phyloP scores from a whole-genome alignment of 257 asterid species.

The Agastache rugosa region DNA sequence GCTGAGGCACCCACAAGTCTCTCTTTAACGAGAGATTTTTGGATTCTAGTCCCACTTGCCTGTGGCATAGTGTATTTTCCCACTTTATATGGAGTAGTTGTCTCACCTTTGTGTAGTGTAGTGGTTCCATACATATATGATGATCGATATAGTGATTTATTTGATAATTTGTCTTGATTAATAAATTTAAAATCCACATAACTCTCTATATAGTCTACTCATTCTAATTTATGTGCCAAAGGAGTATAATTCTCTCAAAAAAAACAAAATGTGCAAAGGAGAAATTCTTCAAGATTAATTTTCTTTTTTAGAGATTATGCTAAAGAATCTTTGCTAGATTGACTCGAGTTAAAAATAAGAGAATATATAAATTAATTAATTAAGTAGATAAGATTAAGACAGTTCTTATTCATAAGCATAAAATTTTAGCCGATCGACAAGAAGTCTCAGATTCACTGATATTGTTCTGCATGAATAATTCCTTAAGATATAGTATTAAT shows the following conservation, averaged over 20 bases:
- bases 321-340: constrained; percentile 33
- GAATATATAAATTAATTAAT: constrained; percentile 30
- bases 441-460: constrained; percentile 44
- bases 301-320: constrained; percentile 7
- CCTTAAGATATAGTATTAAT: constrained; percentile 29
- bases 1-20: too few species aligned
- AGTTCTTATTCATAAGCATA: constrained; percentile 35
- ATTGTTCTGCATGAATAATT: constrained; percentile 37
- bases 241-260: too few species aligned
- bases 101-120: too few species aligned
- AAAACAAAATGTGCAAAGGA: too few species aligned
- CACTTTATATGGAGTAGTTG: too few species aligned
- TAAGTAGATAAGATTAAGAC: constrained; percentile 35
- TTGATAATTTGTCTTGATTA: too few species aligned
- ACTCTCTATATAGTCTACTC: neutral
- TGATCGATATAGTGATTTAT: too few species aligned
- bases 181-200: neutral
- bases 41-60: too few species aligned
- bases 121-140: too few species aligned
- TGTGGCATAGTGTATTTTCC: too few species aligned
- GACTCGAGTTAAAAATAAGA: constrained; percentile 23
- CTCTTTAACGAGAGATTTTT: too few species aligned
- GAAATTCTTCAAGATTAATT: constrained; percentile 16
- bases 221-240: constrained; percentile 8
- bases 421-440: constrained; percentile 38